Base-by-base conservation (phyloP, 108 stramenopile genomes). In the Cyclotella atomus region DNA sequence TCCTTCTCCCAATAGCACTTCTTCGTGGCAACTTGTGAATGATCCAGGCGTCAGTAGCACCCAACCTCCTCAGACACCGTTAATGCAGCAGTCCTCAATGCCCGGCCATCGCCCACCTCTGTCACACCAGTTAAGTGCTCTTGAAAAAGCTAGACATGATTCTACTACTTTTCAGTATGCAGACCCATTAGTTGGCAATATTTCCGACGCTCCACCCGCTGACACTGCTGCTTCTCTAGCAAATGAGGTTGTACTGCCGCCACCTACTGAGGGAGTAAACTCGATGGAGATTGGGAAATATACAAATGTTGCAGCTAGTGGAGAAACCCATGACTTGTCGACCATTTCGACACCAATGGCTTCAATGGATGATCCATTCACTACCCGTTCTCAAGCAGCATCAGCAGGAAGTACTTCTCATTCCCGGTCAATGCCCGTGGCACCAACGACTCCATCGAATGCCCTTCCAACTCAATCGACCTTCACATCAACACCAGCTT, bases 141-240 rank as follows among this genome's bases (percentile, higher is more conserved):
- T 65, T 6, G 64, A 65, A 49, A 65, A 30, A 9, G 64, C 64
- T 27, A n/a, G 21, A 30, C 64, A 46, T 49, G 64, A 65, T 49
- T 29, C 45, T 2, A 20, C 33, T 21, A 43, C 60, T 29, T 65
- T 65, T 47, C 64, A 65, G 19, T 65, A 65, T 17, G 36, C 64
- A 15, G 64, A 65, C 49, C 44, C 64, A 8, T 17, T 65, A 28
- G 23, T 47, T 47, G 64, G 46, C 6, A 30, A 32, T 43, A n/a
- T n/a, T n/a, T n/a, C n/a, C n/a, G n/a, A n/a, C n/a, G n/a, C n/a
- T n/a, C n/a, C n/a, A n/a, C n/a, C n/a, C n/a, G n/a, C n/a, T n/a
- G n/a, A n/a, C n/a, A n/a, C n/a, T n/a, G 24, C 21, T 1, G 12
- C 4, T 15, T 10, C 19, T 30, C 2, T 20, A 16, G 41, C 38